Conservation (phyloP, 768 basidiomycete species). For the Mycena vulgaris region DNA sequence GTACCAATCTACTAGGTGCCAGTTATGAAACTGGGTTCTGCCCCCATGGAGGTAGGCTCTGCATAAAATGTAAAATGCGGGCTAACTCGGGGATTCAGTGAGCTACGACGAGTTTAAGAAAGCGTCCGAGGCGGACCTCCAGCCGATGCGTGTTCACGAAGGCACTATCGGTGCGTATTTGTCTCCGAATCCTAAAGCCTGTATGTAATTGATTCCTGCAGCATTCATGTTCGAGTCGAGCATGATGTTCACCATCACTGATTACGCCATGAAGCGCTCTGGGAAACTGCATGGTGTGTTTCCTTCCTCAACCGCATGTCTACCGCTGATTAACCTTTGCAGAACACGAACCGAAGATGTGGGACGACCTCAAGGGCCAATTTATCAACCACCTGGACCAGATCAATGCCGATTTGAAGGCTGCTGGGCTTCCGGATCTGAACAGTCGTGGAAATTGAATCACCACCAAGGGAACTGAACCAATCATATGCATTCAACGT, state of each 20-base stretch:
- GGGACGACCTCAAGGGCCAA: conserved; percentile 71
- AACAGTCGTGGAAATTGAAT: conserved; percentile 27
- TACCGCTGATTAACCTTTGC: neutral
- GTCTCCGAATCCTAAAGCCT: neutral
- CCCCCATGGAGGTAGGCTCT: conserved; percentile 69
- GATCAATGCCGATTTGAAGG: conserved; percentile 65
- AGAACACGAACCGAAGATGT: conserved; percentile 80
- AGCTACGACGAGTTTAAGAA: conserved; percentile 74
- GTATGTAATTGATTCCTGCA: conserved; percentile 34
- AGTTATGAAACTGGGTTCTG: conserved; percentile 78
- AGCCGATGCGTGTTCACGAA: conserved; percentile 66
- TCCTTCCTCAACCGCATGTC: neutral
- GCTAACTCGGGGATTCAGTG: conserved; percentile 49
- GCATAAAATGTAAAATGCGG: neutral
- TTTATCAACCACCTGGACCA: conserved; percentile 73
- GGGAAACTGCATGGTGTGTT: conserved; percentile 71
- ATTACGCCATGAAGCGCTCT: conserved; percentile 72
- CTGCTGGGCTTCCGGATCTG: conserved; percentile 54
- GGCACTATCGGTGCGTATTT: conserved; percentile 64
- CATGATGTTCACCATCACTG: conserved; percentile 75
- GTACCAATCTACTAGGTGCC: conserved; percentile 49
- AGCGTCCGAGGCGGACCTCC: conserved; percentile 67
- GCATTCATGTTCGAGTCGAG: conserved; percentile 78
- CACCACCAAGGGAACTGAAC: neutral
- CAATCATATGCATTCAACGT: neutral